Evolutionary conservation across 306 rosid genomes (phyloP).

Genomic region (Gynostemma pentaphyllum): DNA sequence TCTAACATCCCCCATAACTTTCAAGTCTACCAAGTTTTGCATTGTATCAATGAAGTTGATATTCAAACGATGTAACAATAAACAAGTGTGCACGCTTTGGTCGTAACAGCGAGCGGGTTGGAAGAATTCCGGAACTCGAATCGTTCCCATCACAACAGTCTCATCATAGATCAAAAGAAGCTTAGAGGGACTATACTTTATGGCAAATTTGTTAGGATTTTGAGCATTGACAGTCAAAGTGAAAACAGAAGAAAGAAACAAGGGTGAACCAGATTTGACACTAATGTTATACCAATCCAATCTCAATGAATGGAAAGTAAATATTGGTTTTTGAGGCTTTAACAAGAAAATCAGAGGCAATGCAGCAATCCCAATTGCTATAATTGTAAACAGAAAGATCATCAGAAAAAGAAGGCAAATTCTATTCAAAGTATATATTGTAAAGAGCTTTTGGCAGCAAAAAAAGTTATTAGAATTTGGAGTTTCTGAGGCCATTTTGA

Average conservation of each 20-base stretch:
- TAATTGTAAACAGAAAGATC: not conserved
- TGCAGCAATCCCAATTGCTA: not conserved
- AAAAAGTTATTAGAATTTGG: not conserved
- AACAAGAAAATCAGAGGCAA: not conserved
- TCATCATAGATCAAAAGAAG: slow-evolving; percentile 4
- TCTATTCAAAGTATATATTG: not conserved
- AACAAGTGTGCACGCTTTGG: not conserved
- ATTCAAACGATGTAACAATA: not conserved
- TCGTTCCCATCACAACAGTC: not conserved
- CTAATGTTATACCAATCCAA: slow-evolving; percentile 7
- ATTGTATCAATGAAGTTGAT: not conserved
- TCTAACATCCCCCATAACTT: not conserved
- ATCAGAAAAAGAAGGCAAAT: not conserved
- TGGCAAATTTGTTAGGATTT: slow-evolving; percentile 8
- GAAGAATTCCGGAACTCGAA: not conserved
- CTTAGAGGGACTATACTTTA: not conserved
- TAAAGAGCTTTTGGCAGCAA: not conserved
- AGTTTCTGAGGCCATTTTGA: not conserved
- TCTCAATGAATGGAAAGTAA: not conserved
- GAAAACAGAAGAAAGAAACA: slow-evolving; percentile 3
- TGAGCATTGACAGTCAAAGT: not conserved
- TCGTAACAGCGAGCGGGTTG: not conserved
- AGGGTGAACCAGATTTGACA: not conserved
- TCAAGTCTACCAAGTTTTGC: not conserved
- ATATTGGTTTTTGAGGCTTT: slow-evolving; percentile 5